These are phyloP conservation scores for Boletus sp. DNA, from an alignment of 768 basidiomycete species.

Conservation along the genomic window DNA sequence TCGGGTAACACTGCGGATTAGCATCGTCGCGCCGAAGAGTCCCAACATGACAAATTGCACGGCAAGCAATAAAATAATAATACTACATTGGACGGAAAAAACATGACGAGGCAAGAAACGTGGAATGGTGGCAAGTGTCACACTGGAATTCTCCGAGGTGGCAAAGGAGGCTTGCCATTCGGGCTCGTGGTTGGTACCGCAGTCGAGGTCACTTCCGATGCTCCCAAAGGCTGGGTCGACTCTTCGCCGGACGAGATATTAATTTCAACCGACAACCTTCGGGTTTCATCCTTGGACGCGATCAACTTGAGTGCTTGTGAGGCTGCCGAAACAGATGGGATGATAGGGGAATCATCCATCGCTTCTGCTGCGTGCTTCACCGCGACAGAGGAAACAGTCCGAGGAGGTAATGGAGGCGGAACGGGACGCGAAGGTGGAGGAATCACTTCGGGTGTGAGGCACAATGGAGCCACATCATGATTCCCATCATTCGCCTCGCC, in stretches of 20 bases:
- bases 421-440: slow-evolving; percentile 27
- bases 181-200: background rate
- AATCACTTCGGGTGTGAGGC: slow-evolving; percentile 23
- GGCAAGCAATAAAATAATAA: background rate
- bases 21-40: no score
- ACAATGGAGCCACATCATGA: slow-evolving; percentile 31
- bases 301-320: slow-evolving; percentile 60
- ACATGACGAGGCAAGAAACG: background rate
- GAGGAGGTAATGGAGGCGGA: slow-evolving; percentile 43
- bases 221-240: background rate
- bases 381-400: slow-evolving; percentile 34
- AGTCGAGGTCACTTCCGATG: slow-evolving; percentile 4
- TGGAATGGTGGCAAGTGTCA: slow-evolving; percentile 1
- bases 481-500: slow-evolving; percentile 22
- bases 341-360: slow-evolving; percentile 20
- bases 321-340: slow-evolving; percentile 36
- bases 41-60: background rate
- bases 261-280: slow-evolving; percentile 26
- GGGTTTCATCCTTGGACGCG: slow-evolving; percentile 44
- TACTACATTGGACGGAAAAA: slow-evolving; percentile 2
- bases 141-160: slow-evolving; percentile 30
- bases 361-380: slow-evolving; percentile 31
- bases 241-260: slow-evolving; percentile 8
- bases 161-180: slow-evolving; percentile 32
- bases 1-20: no score